A percentile compares a stretch with the other conserved stretches of the same genome.
phyloP scores from a whole-genome alignment of 2,329 filamentous ascomycete species.

The Lachnellula arida region DNA sequence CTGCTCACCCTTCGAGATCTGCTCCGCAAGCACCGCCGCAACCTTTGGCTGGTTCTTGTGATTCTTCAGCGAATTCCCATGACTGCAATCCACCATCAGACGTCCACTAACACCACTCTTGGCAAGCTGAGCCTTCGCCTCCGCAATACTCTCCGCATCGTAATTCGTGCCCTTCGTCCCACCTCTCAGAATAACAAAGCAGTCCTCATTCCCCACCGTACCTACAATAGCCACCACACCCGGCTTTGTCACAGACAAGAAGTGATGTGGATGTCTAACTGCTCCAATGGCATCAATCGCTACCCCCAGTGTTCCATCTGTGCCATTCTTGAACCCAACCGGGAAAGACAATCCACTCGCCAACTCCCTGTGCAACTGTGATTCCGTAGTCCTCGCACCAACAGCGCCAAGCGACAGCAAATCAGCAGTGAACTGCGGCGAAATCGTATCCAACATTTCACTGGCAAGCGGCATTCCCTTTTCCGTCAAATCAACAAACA shows the following conservation, averaged over 20 bases:
- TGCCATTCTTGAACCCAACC: slow-evolving; percentile 99
- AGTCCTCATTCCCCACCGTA: slow-evolving; percentile 92
- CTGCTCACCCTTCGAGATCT: slow-evolving; percentile 75
- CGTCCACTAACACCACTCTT: slow-evolving; percentile 70
- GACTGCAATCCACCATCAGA: slow-evolving; percentile 97
- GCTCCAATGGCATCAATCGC: slow-evolving; percentile 95
- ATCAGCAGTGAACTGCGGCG: slow-evolving; percentile 93
- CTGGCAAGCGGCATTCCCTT: slow-evolving; percentile 94
- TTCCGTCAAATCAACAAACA: slow-evolving; percentile 88
- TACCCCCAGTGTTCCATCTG: slow-evolving; percentile 82
- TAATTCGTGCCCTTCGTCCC: slow-evolving; percentile 94
- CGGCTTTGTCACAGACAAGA: slow-evolving; percentile 95
- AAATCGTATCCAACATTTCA: slow-evolving; percentile 98
- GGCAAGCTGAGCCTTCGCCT: slow-evolving; percentile 72
- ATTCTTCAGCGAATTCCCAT: slow-evolving; percentile 93
- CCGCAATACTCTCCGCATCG: slow-evolving; percentile 76
- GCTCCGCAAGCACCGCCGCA: slow-evolving; percentile 72
- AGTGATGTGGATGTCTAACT: slow-evolving; percentile 88
- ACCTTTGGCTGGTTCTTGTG: slow-evolving; percentile 98
- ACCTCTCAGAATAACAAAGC: slow-evolving; percentile 91
- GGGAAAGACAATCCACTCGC: slow-evolving; percentile 94
- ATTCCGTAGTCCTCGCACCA: slow-evolving; percentile 94
- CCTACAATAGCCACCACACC: slow-evolving; percentile 93
- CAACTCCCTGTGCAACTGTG: slow-evolving; percentile 89
- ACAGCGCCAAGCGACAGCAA: slow-evolving; percentile 87